A percentile compares a stretch with the other conserved stretches of the same genome.
Conservation (phyloP, 2,329 filamentous ascomycete species). For the Diplodia mutila region DNA sequence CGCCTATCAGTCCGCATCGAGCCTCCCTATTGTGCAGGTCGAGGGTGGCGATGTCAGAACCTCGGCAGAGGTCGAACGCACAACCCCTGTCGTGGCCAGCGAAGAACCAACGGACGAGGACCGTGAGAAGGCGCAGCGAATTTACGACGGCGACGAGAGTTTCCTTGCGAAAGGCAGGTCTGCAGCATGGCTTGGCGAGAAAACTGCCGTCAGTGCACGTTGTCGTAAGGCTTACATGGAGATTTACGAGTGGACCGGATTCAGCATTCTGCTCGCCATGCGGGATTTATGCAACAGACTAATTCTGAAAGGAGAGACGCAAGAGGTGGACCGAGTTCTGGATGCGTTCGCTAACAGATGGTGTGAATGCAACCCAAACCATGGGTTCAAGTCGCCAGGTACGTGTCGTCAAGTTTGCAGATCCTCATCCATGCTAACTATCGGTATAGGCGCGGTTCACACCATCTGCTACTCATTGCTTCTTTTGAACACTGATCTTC, state of each 20-base stretch:
- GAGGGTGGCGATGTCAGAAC: conserved; percentile 50
- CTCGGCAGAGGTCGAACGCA: conserved; percentile 35
- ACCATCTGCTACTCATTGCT: conserved; percentile 97
- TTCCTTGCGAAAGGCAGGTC: conserved; percentile 79
- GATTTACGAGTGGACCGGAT: conserved; percentile 81
- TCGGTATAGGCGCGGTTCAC: conserved; percentile 78
- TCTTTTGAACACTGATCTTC: conserved; percentile 92
- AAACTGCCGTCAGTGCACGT: conserved; percentile 55
- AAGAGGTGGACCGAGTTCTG: conserved; percentile 93
- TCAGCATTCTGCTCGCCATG: conserved; percentile 78
- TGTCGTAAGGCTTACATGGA: conserved; percentile 84
- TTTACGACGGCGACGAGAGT: conserved; percentile 83
- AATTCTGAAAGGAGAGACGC: conserved; percentile 86
- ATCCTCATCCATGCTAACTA: conserved; percentile 1
- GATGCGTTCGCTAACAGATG: conserved; percentile 87
- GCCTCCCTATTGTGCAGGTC: conserved; percentile 55
- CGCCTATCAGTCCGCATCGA: conserved; percentile 53
- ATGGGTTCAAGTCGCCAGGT: conserved; percentile 90
- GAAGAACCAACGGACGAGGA: conserved; percentile 67
- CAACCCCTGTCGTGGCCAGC: conserved; percentile 24
- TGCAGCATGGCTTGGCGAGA: conserved; percentile 84
- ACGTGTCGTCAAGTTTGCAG: conserved; percentile 28
- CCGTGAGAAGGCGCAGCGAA: conserved; percentile 74
- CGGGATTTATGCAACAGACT: conserved; percentile 81
- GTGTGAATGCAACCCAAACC: conserved; percentile 89